Evolutionary conservation across 768 basidiomycete genomes (phyloP).

Genomic region (Obba rivulosa): DNA sequence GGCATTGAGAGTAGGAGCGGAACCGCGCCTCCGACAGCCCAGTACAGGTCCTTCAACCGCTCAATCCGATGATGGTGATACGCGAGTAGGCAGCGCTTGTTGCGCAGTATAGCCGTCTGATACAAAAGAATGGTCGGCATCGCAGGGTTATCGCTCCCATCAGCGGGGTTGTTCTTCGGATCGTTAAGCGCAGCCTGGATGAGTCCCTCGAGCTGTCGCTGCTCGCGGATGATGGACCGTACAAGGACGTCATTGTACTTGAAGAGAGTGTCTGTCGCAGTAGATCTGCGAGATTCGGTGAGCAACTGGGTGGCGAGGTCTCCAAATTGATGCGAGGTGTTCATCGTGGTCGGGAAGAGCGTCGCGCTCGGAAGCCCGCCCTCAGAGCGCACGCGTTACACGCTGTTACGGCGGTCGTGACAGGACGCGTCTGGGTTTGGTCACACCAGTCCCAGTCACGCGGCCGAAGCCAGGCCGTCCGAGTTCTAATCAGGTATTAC

Average conservation of each 20-base stretch:
- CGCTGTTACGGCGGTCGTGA: too few species aligned
- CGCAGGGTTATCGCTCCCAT: slow-evolving; percentile 42
- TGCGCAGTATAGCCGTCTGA: slow-evolving; percentile 84
- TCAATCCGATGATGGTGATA: slow-evolving; percentile 88
- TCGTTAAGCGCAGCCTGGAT: slow-evolving; percentile 31
- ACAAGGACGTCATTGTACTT: slow-evolving; percentile 92
- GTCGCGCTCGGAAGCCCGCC: too few species aligned
- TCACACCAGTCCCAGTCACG: too few species aligned
- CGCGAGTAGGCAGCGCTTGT: slow-evolving; percentile 93
- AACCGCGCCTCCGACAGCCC: slow-evolving; percentile 82
- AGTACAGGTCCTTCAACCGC: slow-evolving; percentile 82
- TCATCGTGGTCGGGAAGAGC: slow-evolving; percentile 22
- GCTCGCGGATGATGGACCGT: slow-evolving; percentile 82
- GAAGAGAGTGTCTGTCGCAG: slow-evolving; percentile 73
- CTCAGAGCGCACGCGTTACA: too few species aligned
- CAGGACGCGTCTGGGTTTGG: too few species aligned
- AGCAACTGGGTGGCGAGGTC: slow-evolving; percentile 88
- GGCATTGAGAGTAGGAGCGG: slow-evolving; percentile 64
- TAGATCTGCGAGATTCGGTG: slow-evolving; percentile 81
- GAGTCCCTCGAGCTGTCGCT: slow-evolving; percentile 75
- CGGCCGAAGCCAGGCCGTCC: too few species aligned
- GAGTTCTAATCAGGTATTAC: too few species aligned
- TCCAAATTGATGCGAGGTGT: slow-evolving; percentile 59
- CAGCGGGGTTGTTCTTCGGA: slow-evolving; percentile 24
- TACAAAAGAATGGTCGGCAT: slow-evolving; percentile 68